Evolutionary conservation across 2,329 filamentous ascomycete species (phyloP), one percentile per base, ranked within the genome.

Genomic region (Ceratocystis huliohia): DNA sequence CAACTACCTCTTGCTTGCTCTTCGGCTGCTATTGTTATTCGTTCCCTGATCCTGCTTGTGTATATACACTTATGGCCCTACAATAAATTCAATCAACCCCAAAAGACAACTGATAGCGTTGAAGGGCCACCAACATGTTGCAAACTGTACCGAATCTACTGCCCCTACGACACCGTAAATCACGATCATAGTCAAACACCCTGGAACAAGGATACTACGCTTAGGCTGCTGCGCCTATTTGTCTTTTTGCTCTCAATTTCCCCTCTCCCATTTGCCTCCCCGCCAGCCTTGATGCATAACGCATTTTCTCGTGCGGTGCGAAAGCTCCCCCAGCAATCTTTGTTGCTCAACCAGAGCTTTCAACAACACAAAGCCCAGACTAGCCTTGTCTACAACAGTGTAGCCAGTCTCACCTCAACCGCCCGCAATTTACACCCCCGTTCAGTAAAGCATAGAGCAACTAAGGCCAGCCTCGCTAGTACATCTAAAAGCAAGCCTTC

Each of bases 371-470:
- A 59, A 59, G 17, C 56, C 56, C 37, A 41, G 37, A 37, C 28
- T n/a, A 30, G 56, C 28, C 56, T 59, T 59, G 56, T 59, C 22
- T 65, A 25, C 63, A 56, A 17, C 63, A 65, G n/a, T 50, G n/a
- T 46, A 10, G 48, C 63, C n/a, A 45, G 33, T 20, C 59, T 53
- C 45, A 28, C 48, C 30, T 53, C 33, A 17, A 44, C 30, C 17
- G 37, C 50, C 33, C 63, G 30, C 1, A 33, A 33, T 45, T 44
- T 45, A 20, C 41, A 28, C 22, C 65, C 13, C 53, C 65, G n/a
- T 59, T 64, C 66, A 67, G 65, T 70, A 66, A 68, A 67, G 66
- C 63, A 65, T 70, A 65, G 37, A 41, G 37, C 37, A 41, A 13
- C 13, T 2, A 41, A 70, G 65, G 61, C 68, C 69, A 66, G 45